These are phyloP conservation scores for Ballota nigra DNA, from an alignment of 257 asterid genomes.

Conservation along the genomic window DNA sequence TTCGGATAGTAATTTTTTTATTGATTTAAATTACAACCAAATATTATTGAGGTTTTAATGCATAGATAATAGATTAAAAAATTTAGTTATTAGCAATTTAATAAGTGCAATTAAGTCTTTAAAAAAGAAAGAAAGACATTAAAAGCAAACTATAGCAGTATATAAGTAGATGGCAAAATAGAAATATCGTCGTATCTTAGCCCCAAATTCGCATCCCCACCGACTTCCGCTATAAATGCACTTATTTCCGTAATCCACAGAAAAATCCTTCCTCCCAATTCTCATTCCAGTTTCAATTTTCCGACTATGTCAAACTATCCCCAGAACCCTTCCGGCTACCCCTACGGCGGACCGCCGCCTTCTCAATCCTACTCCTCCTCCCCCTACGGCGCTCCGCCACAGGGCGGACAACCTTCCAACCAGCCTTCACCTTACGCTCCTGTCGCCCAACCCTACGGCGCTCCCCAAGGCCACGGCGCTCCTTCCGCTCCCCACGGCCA, in stretches of 20 bases:
- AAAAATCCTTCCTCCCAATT: neutral
- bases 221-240: neutral
- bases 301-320: conserved; percentile 69
- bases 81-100: too few relatives aligned
- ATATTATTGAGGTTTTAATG: too few relatives aligned
- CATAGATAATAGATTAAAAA: too few relatives aligned
- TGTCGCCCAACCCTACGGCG: conserved; percentile 38
- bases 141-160: too few relatives aligned
- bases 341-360: conserved; percentile 37
- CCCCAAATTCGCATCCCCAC: neutral
- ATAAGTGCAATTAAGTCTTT: too few relatives aligned
- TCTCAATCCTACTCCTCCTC: conserved; percentile 32
- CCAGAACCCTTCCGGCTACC: conserved; percentile 37
- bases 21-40: too few relatives aligned
- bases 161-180: conserved; percentile 20
- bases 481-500: conserved; percentile 28
- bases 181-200: neutral
- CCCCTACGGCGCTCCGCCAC: conserved; percentile 36
- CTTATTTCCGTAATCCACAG: neutral
- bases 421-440: conserved; percentile 38
- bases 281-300: neutral
- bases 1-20: too few relatives aligned
- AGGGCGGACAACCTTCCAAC: conserved; percentile 23
- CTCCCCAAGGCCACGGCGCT: conserved; percentile 22
- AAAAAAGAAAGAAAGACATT: too few relatives aligned